Base-by-base conservation (phyloP, 441 rosid genomes). In the Aquilaria agallochum region DNA sequence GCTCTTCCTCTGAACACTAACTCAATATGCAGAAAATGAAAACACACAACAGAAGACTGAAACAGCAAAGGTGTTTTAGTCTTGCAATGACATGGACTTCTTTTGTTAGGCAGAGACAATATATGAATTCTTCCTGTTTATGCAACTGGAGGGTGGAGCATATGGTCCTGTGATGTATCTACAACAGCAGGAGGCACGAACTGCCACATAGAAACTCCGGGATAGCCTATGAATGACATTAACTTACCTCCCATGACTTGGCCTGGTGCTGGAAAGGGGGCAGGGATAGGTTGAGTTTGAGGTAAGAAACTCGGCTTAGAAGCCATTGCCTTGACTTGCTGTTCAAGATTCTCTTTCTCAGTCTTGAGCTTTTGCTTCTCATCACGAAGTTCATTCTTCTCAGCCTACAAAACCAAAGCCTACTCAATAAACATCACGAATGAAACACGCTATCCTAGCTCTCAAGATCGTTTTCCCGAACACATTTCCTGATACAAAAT, bases 341-440 rank as follows among this genome's bases (percentile, higher is more conserved):
- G 76, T 68, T 84, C 96, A 6, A 84, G 78, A 72, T 64, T 80
- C 74, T 90, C 96, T 58, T 90, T 93, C 76, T 89, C 95, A 0
- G 69, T 67, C 77, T 89, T 94, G 9, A 94, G 81, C 77, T 80
- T 82, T 66, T 74, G 90, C 65, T 85, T 88, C 79, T 85, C 92
- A 55, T 82, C 83, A 3, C 88, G 81, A 33, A 83, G 90, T 71
- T 88, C 95, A 55, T 80, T 83, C 83, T 88, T 88, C 75, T 88
- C 88, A 27, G 73, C 81, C 95, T 85, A 65, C 67, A 70, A 44
- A 63, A 67, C 49, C 49, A 33, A 64, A 36, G 46, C 33, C 31
- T 7, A 64, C 47, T 50, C 49, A 8, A 69, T 10, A 58, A 42
- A 48, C 31, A 52, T 20, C 45, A 62, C 44, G 2, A 32, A 5